Conservation (phyloP, 1,284 basidiomycete genomes). For the Porphyrellus sp. region DNA sequence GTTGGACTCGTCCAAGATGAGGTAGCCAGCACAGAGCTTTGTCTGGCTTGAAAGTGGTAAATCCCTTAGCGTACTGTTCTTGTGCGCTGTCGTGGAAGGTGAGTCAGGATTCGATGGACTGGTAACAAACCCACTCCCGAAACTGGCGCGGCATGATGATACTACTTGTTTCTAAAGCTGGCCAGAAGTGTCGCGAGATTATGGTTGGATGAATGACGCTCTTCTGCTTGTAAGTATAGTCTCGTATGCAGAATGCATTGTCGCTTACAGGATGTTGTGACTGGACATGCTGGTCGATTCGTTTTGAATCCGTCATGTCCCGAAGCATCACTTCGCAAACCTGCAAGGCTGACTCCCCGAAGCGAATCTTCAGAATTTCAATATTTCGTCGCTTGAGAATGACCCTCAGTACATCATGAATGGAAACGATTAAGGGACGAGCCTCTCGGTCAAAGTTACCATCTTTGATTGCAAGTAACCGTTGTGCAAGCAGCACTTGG, state of each 20-base stretch:
- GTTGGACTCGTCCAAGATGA: slow-evolving; percentile 76
- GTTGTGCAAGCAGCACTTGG: slow-evolving; percentile 82
- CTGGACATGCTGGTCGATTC: slow-evolving; percentile 83
- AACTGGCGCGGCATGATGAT: slow-evolving; percentile 84
- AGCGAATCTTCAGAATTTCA: slow-evolving; percentile 89
- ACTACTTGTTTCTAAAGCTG: slow-evolving; percentile 67
- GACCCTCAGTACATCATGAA: slow-evolving; percentile 1
- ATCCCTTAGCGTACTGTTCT: slow-evolving; percentile 73
- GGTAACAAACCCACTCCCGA: slow-evolving; percentile 50
- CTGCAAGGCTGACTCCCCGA: slow-evolving; percentile 86
- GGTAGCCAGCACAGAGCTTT: slow-evolving; percentile 86
- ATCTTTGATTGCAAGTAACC: slow-evolving; percentile 75
- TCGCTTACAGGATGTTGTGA: slow-evolving; percentile 59
- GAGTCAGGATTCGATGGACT: not conserved
- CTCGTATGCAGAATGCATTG: not conserved
- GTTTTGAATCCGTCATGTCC: slow-evolving; percentile 90
- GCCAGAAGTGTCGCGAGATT: slow-evolving; percentile 94
- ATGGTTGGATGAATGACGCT: slow-evolving; percentile 76
- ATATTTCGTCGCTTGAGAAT: slow-evolving; percentile 74
- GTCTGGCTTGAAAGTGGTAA: slow-evolving; percentile 81
- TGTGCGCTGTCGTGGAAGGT: slow-evolving; percentile 53
- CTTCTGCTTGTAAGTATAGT: slow-evolving; percentile 20
- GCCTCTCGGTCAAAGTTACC: slow-evolving; percentile 86
- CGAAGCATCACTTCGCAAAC: slow-evolving; percentile 96
- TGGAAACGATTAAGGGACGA: slow-evolving; percentile 19